Percentiles rank a stretch among this genome's conserved stretches.
Evolutionary conservation across 768 basidiomycete species (phyloP).

Genomic region (Termitomyces sp.): DNA sequence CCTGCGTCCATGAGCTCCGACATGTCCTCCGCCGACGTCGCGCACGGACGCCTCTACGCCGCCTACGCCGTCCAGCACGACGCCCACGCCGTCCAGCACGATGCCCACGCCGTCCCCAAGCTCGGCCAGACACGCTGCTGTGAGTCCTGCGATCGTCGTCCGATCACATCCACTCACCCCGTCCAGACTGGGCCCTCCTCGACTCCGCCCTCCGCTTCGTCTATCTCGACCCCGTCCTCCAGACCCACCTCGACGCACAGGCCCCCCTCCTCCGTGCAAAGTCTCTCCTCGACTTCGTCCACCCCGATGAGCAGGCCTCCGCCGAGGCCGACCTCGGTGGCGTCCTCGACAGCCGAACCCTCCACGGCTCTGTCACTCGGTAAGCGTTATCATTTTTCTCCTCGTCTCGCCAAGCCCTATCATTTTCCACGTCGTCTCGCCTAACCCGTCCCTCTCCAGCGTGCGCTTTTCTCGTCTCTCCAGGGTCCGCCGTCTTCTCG

Average conservation of each 20-base stretch:
- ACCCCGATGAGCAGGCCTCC: constrained; percentile 76
- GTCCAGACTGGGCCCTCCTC: constrained; percentile 75
- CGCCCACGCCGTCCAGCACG: constrained; percentile 15
- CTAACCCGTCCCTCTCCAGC: constrained; percentile 25
- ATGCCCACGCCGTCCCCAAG: constrained; percentile 40
- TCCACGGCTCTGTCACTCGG: constrained; percentile 85
- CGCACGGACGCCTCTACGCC: constrained; percentile 14
- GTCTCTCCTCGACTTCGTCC: constrained; percentile 71
- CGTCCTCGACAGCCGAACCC: constrained; percentile 66
- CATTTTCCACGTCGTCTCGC: constrained; percentile 10
- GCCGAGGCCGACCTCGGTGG: constrained; percentile 70
- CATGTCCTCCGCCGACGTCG: background rate
- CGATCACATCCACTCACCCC: constrained; percentile 24
- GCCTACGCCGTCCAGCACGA: constrained; percentile 25
- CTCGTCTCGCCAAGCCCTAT: constrained; percentile 12
- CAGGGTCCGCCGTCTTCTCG: constrained; percentile 66
- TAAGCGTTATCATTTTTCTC: constrained; percentile 15
- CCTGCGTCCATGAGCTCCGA: background rate
- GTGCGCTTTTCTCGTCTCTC: constrained; percentile 78
- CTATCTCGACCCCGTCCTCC: constrained; percentile 79
- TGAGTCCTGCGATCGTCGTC: constrained; percentile 42
- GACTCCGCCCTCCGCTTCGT: constrained; percentile 73
- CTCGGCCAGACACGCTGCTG: constrained; percentile 74
- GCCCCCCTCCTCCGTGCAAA: constrained; percentile 64
- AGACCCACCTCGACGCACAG: constrained; percentile 65